Percentiles rank a stretch among this genome's conserved stretches.
phyloP scores from a whole-genome alignment of 2,329 filamentous ascomycete species.

The Curvularia eragrostidis region DNA sequence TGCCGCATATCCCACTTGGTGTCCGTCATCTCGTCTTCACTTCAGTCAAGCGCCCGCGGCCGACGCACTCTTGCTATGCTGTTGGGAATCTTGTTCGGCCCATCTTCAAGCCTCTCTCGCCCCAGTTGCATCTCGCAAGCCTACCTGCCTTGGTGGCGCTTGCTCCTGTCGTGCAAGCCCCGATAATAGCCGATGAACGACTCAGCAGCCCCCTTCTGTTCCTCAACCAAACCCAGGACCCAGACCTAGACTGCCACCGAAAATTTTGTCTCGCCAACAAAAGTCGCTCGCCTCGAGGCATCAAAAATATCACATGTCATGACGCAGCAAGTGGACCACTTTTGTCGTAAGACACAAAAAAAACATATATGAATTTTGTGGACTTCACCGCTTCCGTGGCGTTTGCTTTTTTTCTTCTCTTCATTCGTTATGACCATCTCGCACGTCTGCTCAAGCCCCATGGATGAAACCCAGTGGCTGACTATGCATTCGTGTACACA shows the following conservation, averaged over 20 bases:
- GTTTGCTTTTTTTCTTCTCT: slow-evolving; percentile 28
- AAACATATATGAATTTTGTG: slow-evolving; percentile 25
- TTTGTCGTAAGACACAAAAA: slow-evolving; percentile 3
- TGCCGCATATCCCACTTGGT: slow-evolving; percentile 23
- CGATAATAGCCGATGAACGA: slow-evolving; percentile 35
- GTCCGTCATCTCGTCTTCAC: slow-evolving; percentile 24
- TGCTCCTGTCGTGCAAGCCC: slow-evolving; percentile 18
- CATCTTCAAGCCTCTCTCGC: slow-evolving; percentile 11
- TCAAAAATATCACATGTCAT: slow-evolving; percentile 22
- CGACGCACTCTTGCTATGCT: slow-evolving; percentile 21
- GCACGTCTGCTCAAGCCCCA: slow-evolving; percentile 19
- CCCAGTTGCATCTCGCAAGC: slow-evolving; percentile 18
- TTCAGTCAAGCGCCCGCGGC: slow-evolving; percentile 10
- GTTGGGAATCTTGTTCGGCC: slow-evolving; percentile 25
- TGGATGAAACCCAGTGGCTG: slow-evolving; percentile 15
- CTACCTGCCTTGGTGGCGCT: slow-evolving; percentile 22
- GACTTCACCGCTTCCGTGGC: slow-evolving; percentile 44
- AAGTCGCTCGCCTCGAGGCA: slow-evolving; percentile 27
- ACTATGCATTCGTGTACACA: slow-evolving; percentile 16
- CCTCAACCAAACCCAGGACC: slow-evolving; percentile 20
- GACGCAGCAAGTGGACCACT: slow-evolving; percentile 32
- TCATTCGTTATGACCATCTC: slow-evolving; percentile 17
- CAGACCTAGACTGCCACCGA: slow-evolving; percentile 13
- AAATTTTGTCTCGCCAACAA: slow-evolving; percentile 29
- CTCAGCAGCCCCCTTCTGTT: slow-evolving; percentile 28